Evolutionary conservation across 805 yeast species (phyloP), one percentile per base, ranked within the genome.

Genomic region (Phaffomyces antillensis): DNA sequence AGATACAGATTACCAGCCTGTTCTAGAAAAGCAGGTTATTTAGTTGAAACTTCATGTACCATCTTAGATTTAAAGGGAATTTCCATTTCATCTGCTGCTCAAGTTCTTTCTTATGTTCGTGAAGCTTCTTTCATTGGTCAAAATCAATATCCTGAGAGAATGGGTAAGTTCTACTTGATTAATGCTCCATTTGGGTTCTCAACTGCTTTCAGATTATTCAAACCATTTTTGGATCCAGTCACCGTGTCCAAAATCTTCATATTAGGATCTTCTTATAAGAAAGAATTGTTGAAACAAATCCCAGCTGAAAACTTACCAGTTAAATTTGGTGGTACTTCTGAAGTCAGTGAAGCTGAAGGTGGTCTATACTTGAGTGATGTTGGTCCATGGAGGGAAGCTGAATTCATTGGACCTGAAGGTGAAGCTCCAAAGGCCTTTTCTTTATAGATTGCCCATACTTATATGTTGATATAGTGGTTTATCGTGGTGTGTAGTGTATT

Each of bases 181-280:
- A 93, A 93, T 62, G 96, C 98, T 1, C 99, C 99, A 52, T 93
- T 89, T 62, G 99, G 99, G 2, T 93, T 93, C 69, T 80, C 96
- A 34, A 83, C 97, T 36, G 97, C 95, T 36, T 93, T 91, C 77
- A 79, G 80, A 64, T 62, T 90, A 44, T 86, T 93, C 72, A 89
- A 89, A 71, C 91, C 95, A 45, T 90, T 93, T 69, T 76, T 93
- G 62, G 99, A 93, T 64, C 98, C 98, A 4, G 98, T 91, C 45
- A 93, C 99, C 9, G 97, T 93, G 20, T 82, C 93, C 39, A 93
- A 93, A 71, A 91, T 93, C 63, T 86, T 81, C 72, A 88, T 93
- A 52, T 71, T 90, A 58, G 88, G 96, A 50, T 68, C 81, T 37
- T 73, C 80, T 42, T 93, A 91, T 67, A 75, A 83, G 62, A 75